A percentile compares a stretch with the other conserved stretches of the same genome.
Evolutionary conservation across 768 basidiomycete species (phyloP).

Genomic region (Podaxis pistillaris): DNA sequence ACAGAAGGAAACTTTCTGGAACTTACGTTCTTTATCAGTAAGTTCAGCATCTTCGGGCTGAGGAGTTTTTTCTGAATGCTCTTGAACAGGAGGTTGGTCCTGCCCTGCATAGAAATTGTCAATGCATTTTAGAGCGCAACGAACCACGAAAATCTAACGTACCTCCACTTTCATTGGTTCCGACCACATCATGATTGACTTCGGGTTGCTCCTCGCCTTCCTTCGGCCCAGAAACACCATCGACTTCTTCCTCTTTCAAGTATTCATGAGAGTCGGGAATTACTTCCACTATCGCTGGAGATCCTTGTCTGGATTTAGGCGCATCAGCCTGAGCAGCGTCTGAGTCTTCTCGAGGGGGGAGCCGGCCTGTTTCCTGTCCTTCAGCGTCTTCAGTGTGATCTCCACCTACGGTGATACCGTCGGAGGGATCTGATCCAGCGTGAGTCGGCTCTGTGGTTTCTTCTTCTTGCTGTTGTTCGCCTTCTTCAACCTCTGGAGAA

Average conservation of each 20-base stretch:
- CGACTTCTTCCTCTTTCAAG: neutral
- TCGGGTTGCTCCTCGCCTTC: neutral
- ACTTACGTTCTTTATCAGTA: slow-evolving; percentile 7
- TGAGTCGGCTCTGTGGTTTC: neutral
- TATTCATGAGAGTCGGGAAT: neutral
- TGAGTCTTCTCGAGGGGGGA: neutral
- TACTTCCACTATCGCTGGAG: neutral
- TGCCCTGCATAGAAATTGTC: neutral
- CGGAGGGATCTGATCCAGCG: neutral
- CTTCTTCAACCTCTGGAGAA: slow-evolving; percentile 12
- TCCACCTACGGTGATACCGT: neutral
- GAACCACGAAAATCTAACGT: neutral
- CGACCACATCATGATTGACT: neutral
- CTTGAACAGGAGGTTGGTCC: neutral
- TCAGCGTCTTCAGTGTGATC: slow-evolving; percentile 1
- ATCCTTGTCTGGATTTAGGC: neutral
- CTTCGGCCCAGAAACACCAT: neutral
- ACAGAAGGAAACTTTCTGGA: neutral
- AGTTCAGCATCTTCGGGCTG: neutral
- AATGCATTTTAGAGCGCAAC: neutral
- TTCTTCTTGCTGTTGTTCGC: slow-evolving; percentile 9
- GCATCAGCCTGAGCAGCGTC: neutral
- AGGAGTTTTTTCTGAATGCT: neutral
- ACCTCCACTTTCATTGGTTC: neutral
- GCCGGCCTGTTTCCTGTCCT: neutral